Conservation (phyloP, 345 rosid genomes). For the Eucalyptus regnans region DNA sequence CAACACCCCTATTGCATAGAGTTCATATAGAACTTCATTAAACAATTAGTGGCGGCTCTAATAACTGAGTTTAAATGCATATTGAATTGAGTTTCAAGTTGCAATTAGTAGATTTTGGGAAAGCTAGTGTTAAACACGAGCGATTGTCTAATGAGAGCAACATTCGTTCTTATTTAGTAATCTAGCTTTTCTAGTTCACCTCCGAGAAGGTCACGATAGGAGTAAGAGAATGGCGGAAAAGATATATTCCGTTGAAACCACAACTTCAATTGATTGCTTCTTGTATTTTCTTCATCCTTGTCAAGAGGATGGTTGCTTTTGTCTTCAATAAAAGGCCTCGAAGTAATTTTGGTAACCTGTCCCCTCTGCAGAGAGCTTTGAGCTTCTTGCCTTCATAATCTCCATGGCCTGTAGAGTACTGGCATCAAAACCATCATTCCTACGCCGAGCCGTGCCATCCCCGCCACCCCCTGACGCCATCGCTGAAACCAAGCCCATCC, state of each 20-base stretch:
- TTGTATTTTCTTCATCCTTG: slow-evolving; percentile 11
- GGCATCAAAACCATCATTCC: background rate
- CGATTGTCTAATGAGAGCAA: background rate
- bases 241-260: background rate
- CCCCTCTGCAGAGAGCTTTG: slow-evolving; percentile 17
- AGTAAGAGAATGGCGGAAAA: background rate
- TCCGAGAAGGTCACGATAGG: rapidly evolving
- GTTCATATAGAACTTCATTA: background rate
- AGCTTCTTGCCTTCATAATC: slow-evolving; percentile 53
- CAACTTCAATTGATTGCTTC: background rate
- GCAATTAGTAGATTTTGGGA: too few relatives aligned
- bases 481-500: too few relatives aligned
- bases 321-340: slow-evolving; percentile 53
- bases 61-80: too few relatives aligned
- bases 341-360: slow-evolving; percentile 55
- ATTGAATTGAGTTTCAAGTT: background rate
- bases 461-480: too few relatives aligned
- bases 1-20: background rate
- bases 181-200: background rate
- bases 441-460: too few relatives aligned
- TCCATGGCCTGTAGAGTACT: slow-evolving; percentile 53
- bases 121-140: background rate
- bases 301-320: slow-evolving; percentile 12
- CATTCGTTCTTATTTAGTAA: background rate
- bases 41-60: background rate